Base-by-base conservation (phyloP, 192 early-diverging fungal species). In the Coemansia sp. region DNA sequence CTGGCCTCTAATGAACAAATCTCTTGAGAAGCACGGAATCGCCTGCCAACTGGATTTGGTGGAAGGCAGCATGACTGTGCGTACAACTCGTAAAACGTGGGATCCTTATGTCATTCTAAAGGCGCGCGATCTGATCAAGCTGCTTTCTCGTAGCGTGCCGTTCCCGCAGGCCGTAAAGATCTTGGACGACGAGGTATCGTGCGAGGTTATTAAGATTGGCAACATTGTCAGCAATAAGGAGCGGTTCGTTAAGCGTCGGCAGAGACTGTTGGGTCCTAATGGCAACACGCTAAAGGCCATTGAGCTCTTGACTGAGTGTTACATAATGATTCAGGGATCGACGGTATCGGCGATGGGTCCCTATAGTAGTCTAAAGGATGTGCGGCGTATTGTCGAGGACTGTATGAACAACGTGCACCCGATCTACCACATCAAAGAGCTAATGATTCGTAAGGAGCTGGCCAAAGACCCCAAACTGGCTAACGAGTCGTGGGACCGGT, bases 351-450 rank as follows among this genome's bases (percentile, higher is more conserved):
- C 80, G 19, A 97, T 99, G 94, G 97, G 97, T 2, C 89, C 92
- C 6, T 92, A 89, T 82, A 93, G 91, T 70, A 94, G 94, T 3
- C 64, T 99, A 39, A 94, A 95, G 77, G 88, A 92, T 44, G 91
- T 95, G 26, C 88, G 96, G 26, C 83, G 91, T 43, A 95, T 99
- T 49, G 91, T 99, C 3, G 80, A 95, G 58, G 97, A 99, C 83
- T 99, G 97, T 72, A 94, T 99, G 89, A 96, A 96, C 72, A 99
- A 99, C 82, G 82, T 98, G 44, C 97, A 99, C 79, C 97, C 97
- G 35, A 97, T 99, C 69, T 98, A 99, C 84, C 94, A 99, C 63
- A 99, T 99, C 78, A 72, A 94, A 91, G 95, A 97, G 77, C 76
- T 99, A 43, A 99, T 99, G 97, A 98, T 99, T 67, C 95, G 96